Evolutionary conservation across 805 yeast genomes (phyloP).

Genomic region (Priceomyces melissophilus): DNA sequence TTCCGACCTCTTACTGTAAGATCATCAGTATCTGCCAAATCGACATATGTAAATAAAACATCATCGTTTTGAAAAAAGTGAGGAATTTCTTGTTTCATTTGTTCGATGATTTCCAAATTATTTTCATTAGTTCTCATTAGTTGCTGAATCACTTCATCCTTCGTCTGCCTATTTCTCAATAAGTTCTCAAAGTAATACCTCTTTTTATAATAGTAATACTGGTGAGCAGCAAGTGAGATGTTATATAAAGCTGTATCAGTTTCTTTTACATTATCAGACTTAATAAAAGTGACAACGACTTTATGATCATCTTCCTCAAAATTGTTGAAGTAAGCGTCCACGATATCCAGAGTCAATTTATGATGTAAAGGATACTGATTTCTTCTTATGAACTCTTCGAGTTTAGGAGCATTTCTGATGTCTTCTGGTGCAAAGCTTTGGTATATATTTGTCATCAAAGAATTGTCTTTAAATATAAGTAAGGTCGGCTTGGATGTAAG

Average conservation of each 20-base stretch:
- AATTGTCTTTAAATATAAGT: conserved; percentile 55
- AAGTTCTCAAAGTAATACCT: conserved; percentile 36
- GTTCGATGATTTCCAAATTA: conserved; percentile 42
- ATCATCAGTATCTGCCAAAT: conserved; percentile 36
- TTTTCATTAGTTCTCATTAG: conserved; percentile 41
- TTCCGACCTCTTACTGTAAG: conserved; percentile 38
- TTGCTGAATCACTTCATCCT: conserved; percentile 40
- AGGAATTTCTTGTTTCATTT: conserved; percentile 48
- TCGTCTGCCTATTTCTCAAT: conserved; percentile 25
- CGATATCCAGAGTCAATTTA: conserved; percentile 44
- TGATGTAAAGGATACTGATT: conserved; percentile 51
- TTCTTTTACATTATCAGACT: conserved; percentile 31
- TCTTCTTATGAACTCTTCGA: conserved; percentile 48
- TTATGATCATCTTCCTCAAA: conserved; percentile 28
- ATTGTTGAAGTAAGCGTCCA: conserved; percentile 33
- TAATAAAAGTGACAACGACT: conserved; percentile 48
- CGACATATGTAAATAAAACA: conserved; percentile 48
- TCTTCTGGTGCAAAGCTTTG: conserved; percentile 66
- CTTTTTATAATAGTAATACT: conserved; percentile 44
- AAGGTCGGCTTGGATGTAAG: conserved; percentile 62
- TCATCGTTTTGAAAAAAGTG: conserved; percentile 42
- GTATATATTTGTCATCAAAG: conserved; percentile 48
- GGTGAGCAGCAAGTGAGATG: conserved; percentile 46
- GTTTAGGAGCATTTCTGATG: conserved; percentile 46
- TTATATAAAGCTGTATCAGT: conserved; percentile 34